Percentiles rank a stretch among this genome's conserved stretches.
Evolutionary conservation across 768 basidiomycete genomes (phyloP).

Genomic region (Postia placenta): DNA sequence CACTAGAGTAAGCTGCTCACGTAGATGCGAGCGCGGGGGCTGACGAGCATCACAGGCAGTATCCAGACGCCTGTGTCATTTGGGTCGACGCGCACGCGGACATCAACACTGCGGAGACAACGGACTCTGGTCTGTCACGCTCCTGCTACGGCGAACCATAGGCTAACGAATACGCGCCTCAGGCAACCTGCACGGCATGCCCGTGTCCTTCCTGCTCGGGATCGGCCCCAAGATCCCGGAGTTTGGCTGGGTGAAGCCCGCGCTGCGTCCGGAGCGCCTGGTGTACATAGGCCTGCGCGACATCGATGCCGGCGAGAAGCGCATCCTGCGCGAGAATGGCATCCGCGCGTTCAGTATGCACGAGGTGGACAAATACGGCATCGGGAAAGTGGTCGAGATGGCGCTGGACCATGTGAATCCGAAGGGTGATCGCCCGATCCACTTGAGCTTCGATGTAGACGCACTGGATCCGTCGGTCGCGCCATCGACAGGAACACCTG

Average conservation of each 20-base stretch:
- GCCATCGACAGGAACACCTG: conserved; percentile 92
- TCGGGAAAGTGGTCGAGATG: conserved; percentile 94
- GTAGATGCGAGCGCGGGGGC: background rate
- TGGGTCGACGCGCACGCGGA: conserved; percentile 99
- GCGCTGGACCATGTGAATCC: conserved; percentile 93
- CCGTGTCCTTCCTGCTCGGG: conserved; percentile 85
- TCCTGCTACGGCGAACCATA: no score
- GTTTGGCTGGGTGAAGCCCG: conserved; percentile 57
- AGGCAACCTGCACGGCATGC: conserved; percentile 99
- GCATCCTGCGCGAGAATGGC: conserved; percentile 80
- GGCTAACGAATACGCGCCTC: background rate
- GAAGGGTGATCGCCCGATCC: conserved; percentile 75
- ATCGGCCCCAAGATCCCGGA: conserved; percentile 32
- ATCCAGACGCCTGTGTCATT: conserved; percentile 80
- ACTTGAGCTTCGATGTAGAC: conserved; percentile 95
- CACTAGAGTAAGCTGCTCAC: conserved; percentile 49
- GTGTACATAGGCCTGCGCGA: conserved; percentile 99
- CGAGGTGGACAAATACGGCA: conserved; percentile 73
- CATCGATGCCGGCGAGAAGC: conserved; percentile 83
- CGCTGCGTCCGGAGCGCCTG: conserved; percentile 64
- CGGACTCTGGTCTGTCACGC: conserved; percentile 72
- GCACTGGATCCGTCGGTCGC: conserved; percentile 92
- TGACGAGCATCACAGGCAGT: conserved; percentile 35
- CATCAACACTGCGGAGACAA: conserved; percentile 86
- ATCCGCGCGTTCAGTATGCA: conserved; percentile 65